phyloP scores from a whole-genome alignment of 1,139 yeast species.

The Geotrichum bryndzae region DNA sequence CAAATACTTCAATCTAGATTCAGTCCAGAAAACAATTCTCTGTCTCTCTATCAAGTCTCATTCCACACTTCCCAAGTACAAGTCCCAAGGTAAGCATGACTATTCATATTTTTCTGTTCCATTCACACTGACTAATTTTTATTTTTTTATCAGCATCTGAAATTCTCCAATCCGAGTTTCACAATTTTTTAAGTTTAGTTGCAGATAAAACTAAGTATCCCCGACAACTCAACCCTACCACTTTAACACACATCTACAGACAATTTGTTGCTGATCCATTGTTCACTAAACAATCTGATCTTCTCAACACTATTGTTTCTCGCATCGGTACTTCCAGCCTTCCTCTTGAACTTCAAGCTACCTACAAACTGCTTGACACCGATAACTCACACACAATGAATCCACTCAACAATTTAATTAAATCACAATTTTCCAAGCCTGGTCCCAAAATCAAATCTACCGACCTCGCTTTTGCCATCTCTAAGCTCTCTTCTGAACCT shows the following conservation, averaged over 20 bases:
- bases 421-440: conserved; percentile 4
- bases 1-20: conserved; percentile 21
- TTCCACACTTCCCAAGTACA: not conserved
- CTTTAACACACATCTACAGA: not conserved
- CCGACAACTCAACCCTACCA: not conserved
- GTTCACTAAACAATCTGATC: not conserved
- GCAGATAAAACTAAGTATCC: conserved; percentile 2
- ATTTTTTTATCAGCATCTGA: conserved; percentile 1
- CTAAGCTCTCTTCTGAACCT: conserved; percentile 5
- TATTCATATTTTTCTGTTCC: conserved; percentile 1
- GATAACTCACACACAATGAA: conserved; percentile 9
- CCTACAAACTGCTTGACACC: not conserved
- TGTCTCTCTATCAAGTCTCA: not conserved
- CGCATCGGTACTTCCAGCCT: conserved; percentile 8
- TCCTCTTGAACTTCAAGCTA: conserved; percentile 9
- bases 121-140: conserved; percentile 13
- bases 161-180: conserved; percentile 3
- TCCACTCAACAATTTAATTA: conserved; percentile 8
- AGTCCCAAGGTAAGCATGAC: not conserved
- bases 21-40: conserved; percentile 21
- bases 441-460: conserved; percentile 4
- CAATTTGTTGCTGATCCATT: conserved; percentile 2
- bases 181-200: not conserved
- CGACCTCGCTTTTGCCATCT: conserved; percentile 7
- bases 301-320: conserved; percentile 7